These are phyloP conservation scores for Suillus plorans DNA, from an alignment of 768 basidiomycete genomes.

Conservation along the genomic window DNA sequence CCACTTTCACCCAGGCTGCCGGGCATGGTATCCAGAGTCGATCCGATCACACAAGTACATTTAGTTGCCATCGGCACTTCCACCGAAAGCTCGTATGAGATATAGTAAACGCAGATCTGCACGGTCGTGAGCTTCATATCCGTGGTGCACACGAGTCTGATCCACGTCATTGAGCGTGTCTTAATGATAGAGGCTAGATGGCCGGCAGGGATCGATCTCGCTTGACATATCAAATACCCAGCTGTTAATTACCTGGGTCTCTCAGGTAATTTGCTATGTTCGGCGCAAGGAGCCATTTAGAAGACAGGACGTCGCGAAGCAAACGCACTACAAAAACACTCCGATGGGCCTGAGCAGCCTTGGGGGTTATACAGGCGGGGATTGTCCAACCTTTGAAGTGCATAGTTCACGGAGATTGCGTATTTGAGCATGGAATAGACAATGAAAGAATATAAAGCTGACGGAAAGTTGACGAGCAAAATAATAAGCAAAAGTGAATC, in stretches of 20 bases:
- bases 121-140: not conserved
- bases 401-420: not conserved
- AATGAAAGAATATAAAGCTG: not conserved
- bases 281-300: not conserved
- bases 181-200: not conserved
- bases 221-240: not conserved
- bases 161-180: not conserved
- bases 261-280: not conserved
- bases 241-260: not conserved
- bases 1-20: not conserved
- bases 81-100: not conserved
- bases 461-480: not conserved
- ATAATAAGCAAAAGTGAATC: not conserved
- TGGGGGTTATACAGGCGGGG: not conserved
- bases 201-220: not conserved
- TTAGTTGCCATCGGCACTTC: not conserved
- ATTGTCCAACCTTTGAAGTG: not conserved
- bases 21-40: not conserved
- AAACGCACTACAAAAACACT: not conserved
- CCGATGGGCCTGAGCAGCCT: not conserved
- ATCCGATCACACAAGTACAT: not conserved
- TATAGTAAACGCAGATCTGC: not conserved
- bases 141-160: not conserved
- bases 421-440: not conserved
- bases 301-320: not conserved